These are phyloP conservation scores for Basidiobolus meristosporus DNA, from an alignment of 371 early-diverging fungal species.

Conservation along the genomic window DNA sequence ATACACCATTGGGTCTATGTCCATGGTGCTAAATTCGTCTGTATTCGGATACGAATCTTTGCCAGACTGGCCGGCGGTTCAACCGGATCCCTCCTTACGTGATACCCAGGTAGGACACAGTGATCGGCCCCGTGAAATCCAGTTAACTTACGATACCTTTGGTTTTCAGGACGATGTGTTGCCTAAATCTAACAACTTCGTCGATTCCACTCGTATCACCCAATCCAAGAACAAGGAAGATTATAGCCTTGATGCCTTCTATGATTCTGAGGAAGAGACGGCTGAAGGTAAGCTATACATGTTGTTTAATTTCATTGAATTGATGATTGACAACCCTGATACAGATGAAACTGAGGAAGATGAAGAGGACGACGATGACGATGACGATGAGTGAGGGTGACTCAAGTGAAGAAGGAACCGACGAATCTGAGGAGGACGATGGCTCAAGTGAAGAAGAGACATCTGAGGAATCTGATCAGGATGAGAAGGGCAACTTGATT, in stretches of 20 bases:
- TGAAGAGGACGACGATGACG: slow-evolving; percentile 8
- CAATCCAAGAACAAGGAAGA: slow-evolving; percentile 1
- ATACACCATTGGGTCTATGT: slow-evolving; percentile 65
- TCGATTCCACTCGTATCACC: background rate
- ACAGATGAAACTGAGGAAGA: slow-evolving; percentile 1
- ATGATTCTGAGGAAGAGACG: background rate
- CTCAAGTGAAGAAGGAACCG: slow-evolving; percentile 8
- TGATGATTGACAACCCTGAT: background rate
- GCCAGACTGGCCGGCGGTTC: slow-evolving; percentile 59
- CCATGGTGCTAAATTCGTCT: slow-evolving; percentile 49
- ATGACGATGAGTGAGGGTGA: slow-evolving; percentile 7
- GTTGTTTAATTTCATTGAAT: background rate
- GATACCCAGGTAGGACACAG: slow-evolving; percentile 9
- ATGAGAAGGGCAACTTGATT: background rate
- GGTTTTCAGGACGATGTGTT: too few species aligned
- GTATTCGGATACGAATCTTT: slow-evolving; percentile 60
- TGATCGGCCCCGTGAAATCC: background rate
- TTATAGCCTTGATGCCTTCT: background rate
- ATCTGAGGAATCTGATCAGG: slow-evolving; percentile 9
- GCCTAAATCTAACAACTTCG: too few species aligned
- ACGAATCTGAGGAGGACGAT: slow-evolving; percentile 4
- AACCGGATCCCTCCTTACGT: slow-evolving; percentile 47
- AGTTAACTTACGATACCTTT: too few species aligned
- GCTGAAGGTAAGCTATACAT: background rate
- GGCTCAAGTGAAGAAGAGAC: slow-evolving; percentile 11